Conservation (phyloP, 805 yeast genomes). For the Spathaspora sp. region DNA sequence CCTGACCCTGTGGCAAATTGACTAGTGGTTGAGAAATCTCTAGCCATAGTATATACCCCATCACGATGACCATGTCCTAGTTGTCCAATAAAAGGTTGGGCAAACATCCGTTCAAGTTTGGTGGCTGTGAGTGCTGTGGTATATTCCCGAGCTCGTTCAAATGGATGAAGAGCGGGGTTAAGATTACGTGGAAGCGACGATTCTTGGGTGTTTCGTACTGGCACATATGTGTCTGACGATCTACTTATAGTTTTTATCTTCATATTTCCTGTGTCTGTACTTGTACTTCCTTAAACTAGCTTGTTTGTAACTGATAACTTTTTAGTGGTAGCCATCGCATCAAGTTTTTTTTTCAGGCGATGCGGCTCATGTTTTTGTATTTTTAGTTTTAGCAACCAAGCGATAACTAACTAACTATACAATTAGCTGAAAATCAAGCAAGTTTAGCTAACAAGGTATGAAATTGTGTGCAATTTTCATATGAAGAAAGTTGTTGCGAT, state of each 20-base stretch:
- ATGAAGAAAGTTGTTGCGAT: no score
- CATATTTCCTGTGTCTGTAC: conserved; percentile 31
- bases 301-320: neutral
- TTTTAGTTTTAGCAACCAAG: no score
- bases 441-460: no score
- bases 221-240: conserved; percentile 88
- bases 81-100: conserved; percentile 95
- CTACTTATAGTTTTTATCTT: conserved; percentile 86
- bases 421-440: no score
- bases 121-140: conserved; percentile 94
- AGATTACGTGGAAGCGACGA: conserved; percentile 83
- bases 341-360: neutral
- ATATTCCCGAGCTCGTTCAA: conserved; percentile 95
- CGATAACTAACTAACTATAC: no score
- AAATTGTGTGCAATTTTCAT: no score
- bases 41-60: conserved; percentile 86
- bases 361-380: neutral
- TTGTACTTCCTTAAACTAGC: neutral
- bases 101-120: conserved; percentile 93
- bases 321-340: neutral
- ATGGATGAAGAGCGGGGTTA: conserved; percentile 93
- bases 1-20: conserved; percentile 90
- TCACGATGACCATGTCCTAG: conserved; percentile 93
- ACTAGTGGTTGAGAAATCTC: conserved; percentile 64
- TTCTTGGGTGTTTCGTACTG: conserved; percentile 87